A percentile compares a stretch with the other conserved stretches of the same genome.
These are phyloP conservation scores for Spiraea crenata DNA, from an alignment of 331 rosid species.

Conservation along the genomic window DNA sequence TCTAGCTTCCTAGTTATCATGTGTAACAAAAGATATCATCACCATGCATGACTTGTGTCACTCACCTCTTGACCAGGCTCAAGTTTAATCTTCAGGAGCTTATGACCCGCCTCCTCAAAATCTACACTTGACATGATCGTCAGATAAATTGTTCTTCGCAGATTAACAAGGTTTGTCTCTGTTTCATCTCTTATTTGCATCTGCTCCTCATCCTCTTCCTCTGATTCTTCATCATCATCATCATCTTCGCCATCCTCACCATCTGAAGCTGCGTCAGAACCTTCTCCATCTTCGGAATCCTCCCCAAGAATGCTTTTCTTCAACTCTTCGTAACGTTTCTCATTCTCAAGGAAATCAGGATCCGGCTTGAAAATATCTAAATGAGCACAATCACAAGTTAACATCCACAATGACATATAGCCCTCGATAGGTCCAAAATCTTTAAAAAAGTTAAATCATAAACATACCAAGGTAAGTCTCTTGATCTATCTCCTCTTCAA, in stretches of 20 bases:
- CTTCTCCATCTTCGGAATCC: constrained; percentile 79
- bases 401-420: constrained; percentile 3
- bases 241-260: constrained; percentile 38
- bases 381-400: constrained; percentile 12
- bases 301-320: constrained; percentile 80
- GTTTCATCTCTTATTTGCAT: constrained; percentile 83
- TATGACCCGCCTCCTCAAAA: constrained; percentile 97
- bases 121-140: constrained; percentile 91
- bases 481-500: constrained; percentile 76
- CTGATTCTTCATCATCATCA: constrained; percentile 25
- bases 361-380: constrained; percentile 81
- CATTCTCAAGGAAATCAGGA: constrained; percentile 67
- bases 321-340: constrained; percentile 73
- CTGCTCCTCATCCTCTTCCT: constrained; percentile 63
- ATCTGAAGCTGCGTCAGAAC: constrained; percentile 58
- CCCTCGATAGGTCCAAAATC: constrained; percentile 12
- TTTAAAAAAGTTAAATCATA: constrained; percentile 11
- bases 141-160: constrained; percentile 77
- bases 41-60: constrained; percentile 13
- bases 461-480: constrained; percentile 73
- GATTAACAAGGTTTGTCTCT: constrained; percentile 81
- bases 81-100: constrained; percentile 79
- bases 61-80: constrained; percentile 96
- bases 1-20: not conserved
- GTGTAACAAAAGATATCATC: constrained; percentile 13